Percentiles rank a stretch among this genome's conserved stretches.
phyloP scores from a whole-genome alignment of 2,329 filamentous ascomycete genomes.

The Mariannaea sp. region DNA sequence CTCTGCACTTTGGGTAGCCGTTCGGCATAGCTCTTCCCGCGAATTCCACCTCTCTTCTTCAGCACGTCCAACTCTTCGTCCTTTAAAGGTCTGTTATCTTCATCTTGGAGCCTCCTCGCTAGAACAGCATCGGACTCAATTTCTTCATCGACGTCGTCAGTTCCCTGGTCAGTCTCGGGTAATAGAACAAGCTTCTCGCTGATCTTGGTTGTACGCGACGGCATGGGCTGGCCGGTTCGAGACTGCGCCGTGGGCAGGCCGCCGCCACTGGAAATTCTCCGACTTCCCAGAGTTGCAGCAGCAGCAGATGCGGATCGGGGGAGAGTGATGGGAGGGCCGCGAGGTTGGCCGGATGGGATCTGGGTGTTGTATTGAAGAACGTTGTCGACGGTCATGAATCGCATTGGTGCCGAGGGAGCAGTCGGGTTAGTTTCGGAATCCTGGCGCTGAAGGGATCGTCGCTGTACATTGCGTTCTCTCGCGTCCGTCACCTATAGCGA shows the following conservation, averaged over 20 bases:
- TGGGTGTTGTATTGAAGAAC: constrained; percentile 93
- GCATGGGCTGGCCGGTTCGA: constrained; percentile 65
- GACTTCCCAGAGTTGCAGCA: constrained; percentile 21
- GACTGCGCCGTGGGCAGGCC: constrained; percentile 48
- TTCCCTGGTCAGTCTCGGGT: constrained; percentile 74
- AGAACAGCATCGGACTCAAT: constrained; percentile 51
- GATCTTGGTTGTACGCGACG: constrained; percentile 87
- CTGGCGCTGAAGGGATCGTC: constrained; percentile 42
- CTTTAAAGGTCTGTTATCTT: constrained; percentile 66
- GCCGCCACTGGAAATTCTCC: constrained; percentile 44
- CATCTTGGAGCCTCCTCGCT: constrained; percentile 51
- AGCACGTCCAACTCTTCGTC: constrained; percentile 71
- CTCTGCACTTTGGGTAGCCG: constrained; percentile 85
- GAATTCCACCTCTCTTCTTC: constrained; percentile 63
- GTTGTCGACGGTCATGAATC: constrained; percentile 89
- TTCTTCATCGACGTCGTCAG: constrained; percentile 62
- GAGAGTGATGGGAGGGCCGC: constrained; percentile 65
- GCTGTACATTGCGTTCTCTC: constrained; percentile 43
- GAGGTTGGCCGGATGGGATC: constrained; percentile 91
- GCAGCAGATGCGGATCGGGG: constrained; percentile 37
- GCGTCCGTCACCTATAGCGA: constrained; percentile 46
- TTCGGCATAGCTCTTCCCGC: constrained; percentile 91
- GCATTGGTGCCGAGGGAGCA: constrained; percentile 57
- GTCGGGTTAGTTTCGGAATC: constrained; percentile 39
- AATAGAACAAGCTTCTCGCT: constrained; percentile 96